Percentiles rank a stretch among this genome's conserved stretches.
phyloP scores from a whole-genome alignment of 2,329 filamentous ascomycete species.

The Cercospora sp. region DNA sequence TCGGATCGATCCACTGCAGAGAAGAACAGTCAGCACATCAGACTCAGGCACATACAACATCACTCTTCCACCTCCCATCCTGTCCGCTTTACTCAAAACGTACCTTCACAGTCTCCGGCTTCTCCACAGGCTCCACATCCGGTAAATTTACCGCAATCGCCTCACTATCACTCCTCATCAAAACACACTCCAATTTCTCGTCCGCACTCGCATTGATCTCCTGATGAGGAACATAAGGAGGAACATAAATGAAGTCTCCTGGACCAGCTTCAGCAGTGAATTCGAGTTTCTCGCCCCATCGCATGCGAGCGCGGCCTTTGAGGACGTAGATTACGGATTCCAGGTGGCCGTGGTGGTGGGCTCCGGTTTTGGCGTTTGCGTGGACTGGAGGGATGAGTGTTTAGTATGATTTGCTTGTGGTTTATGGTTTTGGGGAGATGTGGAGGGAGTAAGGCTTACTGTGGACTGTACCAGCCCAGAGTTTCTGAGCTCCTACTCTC shows the following conservation, averaged over 20 bases:
- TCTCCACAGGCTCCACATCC: conserved; percentile 47
- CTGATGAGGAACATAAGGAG: conserved; percentile 46
- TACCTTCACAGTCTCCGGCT: conserved; percentile 44
- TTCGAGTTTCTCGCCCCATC: conserved; percentile 49
- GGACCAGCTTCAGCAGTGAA: conserved; percentile 50
- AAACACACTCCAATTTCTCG: conserved; percentile 47
- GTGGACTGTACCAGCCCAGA: conserved; percentile 49
- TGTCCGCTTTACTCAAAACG: not conserved
- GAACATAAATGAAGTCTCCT: conserved; percentile 51
- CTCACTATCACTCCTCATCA: conserved; percentile 47
- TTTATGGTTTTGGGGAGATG: not conserved
- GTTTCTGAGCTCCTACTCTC: conserved; percentile 46
- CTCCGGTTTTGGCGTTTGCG: conserved; percentile 48
- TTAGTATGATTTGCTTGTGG: not conserved
- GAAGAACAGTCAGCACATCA: not conserved
- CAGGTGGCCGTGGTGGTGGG: conserved; percentile 49
- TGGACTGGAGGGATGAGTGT: conserved; percentile 38
- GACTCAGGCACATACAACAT: not conserved
- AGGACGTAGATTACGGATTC: conserved; percentile 51
- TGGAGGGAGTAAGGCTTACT: not conserved
- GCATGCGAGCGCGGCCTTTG: conserved; percentile 48
- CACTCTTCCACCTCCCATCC: not conserved
- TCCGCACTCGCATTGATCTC: conserved; percentile 48
- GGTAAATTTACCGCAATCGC: conserved; percentile 49
- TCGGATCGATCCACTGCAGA: conserved; percentile 46